Evolutionary conservation across 108 stramenopile species (phyloP).

Genomic region (Licmophora abbreviata): DNA sequence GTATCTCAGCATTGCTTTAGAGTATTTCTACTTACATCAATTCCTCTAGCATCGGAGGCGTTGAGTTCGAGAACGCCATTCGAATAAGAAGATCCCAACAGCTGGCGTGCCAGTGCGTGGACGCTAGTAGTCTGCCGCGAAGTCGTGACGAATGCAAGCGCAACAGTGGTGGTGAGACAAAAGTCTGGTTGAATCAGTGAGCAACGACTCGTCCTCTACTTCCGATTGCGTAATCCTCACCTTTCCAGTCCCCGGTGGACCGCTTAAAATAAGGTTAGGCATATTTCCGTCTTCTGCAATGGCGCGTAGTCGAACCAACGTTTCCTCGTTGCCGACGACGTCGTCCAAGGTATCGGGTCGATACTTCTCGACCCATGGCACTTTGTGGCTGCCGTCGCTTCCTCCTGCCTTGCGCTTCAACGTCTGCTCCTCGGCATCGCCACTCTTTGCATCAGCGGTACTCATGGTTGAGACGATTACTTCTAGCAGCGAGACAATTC

Average conservation of each 20-base stretch:
- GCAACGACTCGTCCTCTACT: not conserved
- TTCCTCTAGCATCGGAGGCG: slow-evolving; percentile 96
- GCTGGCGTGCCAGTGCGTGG: slow-evolving; percentile 81
- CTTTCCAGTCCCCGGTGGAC: slow-evolving; percentile 91
- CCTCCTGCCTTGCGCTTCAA: slow-evolving; percentile 2
- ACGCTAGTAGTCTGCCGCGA: slow-evolving; percentile 72
- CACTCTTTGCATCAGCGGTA: not conserved
- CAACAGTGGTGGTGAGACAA: slow-evolving; percentile 6
- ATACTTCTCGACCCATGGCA: slow-evolving; percentile 98
- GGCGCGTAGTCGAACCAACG: slow-evolving; percentile 79
- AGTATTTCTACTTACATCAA: slow-evolving; percentile 72
- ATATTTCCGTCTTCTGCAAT: slow-evolving; percentile 96
- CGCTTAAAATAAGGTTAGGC: slow-evolving; percentile 94
- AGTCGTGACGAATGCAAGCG: not conserved
- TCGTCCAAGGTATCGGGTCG: slow-evolving; percentile 75
- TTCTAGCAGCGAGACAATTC: no score
- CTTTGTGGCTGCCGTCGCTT: slow-evolving; percentile 38
- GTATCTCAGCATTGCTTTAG: no score
- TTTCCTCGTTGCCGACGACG: slow-evolving; percentile 98
- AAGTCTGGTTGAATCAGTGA: not conserved
- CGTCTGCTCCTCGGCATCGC: not conserved
- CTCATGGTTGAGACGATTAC: not conserved
- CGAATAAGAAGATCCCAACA: slow-evolving; percentile 74
- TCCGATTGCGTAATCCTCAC: slow-evolving; percentile 14
- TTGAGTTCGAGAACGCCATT: slow-evolving; percentile 87